Percentiles rank a stretch among this genome's conserved stretches.
These are phyloP conservation scores for Cymodocea nodosa DNA, from an alignment of 116 monocot species.

Conservation along the genomic window DNA sequence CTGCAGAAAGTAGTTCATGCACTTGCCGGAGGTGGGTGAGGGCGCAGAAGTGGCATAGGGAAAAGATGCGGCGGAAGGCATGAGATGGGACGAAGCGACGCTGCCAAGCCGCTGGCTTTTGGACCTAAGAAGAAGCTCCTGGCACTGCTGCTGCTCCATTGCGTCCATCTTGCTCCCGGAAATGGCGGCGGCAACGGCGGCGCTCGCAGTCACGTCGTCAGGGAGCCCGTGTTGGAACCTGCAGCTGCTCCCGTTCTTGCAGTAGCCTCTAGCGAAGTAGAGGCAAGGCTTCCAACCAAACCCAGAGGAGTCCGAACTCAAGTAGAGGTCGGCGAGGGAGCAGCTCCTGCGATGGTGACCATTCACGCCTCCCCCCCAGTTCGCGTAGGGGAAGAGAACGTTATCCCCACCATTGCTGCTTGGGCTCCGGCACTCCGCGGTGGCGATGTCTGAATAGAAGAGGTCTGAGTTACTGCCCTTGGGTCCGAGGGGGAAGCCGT, in stretches of 20 bases:
- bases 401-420: slow-evolving; percentile 11
- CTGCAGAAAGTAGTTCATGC: slow-evolving; percentile 36
- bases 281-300: slow-evolving; percentile 76
- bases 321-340: slow-evolving; percentile 47
- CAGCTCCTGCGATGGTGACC: slow-evolving; percentile 46
- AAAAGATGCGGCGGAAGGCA: slow-evolving; percentile 32
- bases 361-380: slow-evolving; percentile 19
- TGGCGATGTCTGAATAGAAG: slow-evolving; percentile 7
- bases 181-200: slow-evolving; percentile 6
- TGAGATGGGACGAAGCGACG: slow-evolving; percentile 10
- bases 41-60: slow-evolving; percentile 40
- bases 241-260: slow-evolving; percentile 72
- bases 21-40: slow-evolving; percentile 22
- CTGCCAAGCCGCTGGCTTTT: slow-evolving; percentile 49
- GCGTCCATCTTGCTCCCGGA: slow-evolving; percentile 27
- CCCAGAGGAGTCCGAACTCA: slow-evolving; percentile 19
- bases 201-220: slow-evolving; percentile 22
- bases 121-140: slow-evolving; percentile 60
- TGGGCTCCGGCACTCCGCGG: slow-evolving; percentile 26
- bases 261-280: slow-evolving; percentile 75
- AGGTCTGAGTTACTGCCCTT: background rate
- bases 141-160: slow-evolving; percentile 41
- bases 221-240: slow-evolving; percentile 58
- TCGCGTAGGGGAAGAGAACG: slow-evolving; percentile 19
- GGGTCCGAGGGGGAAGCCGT: slow-evolving; percentile 3